phyloP scores from a whole-genome alignment of 2,329 filamentous ascomycete genomes.

The Exophiala viscosa region DNA sequence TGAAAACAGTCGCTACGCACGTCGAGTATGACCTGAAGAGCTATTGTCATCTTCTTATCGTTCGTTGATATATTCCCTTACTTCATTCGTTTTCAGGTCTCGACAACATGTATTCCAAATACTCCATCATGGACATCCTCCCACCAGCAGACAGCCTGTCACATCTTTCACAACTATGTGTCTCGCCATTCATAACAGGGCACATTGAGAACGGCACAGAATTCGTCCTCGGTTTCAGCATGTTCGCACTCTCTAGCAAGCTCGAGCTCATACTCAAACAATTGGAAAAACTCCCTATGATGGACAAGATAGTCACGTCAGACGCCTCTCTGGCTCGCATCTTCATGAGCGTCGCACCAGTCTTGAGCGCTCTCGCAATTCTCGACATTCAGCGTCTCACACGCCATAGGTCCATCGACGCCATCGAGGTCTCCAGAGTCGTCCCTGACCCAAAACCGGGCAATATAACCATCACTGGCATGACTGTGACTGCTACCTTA shows the following conservation, averaged over 20 bases:
- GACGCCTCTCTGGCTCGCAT: neutral
- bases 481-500: slow-evolving; percentile 3
- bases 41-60: no score
- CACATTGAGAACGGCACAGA: neutral
- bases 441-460: neutral
- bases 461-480: neutral
- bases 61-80: no score
- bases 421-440: slow-evolving; percentile 1
- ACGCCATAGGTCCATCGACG: neutral
- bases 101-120: no score
- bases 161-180: neutral
- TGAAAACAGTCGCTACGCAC: no score
- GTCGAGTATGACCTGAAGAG: no score
- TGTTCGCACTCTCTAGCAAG: neutral
- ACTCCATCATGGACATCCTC: no score
- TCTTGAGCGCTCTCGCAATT: slow-evolving; percentile 3
- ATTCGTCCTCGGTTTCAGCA: neutral
- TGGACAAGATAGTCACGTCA: neutral
- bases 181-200: slow-evolving; percentile 7
- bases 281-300: neutral
- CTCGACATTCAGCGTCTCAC: slow-evolving; percentile 4
- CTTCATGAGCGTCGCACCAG: slow-evolving; percentile 8
- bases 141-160: no score
- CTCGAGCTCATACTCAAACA: neutral
- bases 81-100: no score